A percentile compares a stretch with the other conserved stretches of the same genome.
These are phyloP conservation scores for Pholiota molesta DNA, from an alignment of 768 basidiomycete species.

Conservation along the genomic window DNA sequence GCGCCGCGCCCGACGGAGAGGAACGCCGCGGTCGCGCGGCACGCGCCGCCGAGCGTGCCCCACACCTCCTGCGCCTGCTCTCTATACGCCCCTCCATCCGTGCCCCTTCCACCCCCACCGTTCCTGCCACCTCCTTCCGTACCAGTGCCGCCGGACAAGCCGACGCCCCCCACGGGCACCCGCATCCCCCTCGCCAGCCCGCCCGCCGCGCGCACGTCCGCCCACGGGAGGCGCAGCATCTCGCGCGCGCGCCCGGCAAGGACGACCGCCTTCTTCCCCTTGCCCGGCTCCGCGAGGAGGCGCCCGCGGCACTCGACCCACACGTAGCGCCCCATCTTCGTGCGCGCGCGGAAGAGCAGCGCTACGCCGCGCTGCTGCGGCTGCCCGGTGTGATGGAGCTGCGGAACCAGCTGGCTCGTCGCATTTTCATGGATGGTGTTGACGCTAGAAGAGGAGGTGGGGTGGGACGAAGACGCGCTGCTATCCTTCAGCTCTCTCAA, in stretches of 20 bases:
- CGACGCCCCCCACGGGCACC: conserved; percentile 1
- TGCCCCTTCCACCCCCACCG: neutral
- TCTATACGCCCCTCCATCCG: neutral
- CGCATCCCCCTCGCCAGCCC: conserved; percentile 37
- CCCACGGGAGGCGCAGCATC: conserved; percentile 69
- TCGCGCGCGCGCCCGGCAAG: conserved; percentile 78
- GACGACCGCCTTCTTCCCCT: conserved; percentile 93
- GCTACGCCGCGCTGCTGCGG: conserved; percentile 79
- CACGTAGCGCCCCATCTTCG: conserved; percentile 66
- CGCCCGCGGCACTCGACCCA: conserved; percentile 94
- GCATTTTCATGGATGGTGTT: neutral
- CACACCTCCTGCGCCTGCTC: conserved; percentile 46
- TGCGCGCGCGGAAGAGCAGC: conserved; percentile 81
- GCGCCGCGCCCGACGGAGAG: conserved; percentile 53
- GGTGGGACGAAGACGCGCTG: conserved; percentile 40
- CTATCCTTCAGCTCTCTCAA: conserved; percentile 90
- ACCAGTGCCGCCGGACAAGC: no score
- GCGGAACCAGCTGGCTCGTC: neutral
- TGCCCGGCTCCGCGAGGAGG: conserved; percentile 89
- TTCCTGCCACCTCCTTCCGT: no score
- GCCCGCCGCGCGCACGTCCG: conserved; percentile 51
- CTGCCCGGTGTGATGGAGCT: no score
- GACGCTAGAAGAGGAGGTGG: neutral
- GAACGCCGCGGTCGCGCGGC: conserved; percentile 40
- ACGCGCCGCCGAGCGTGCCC: conserved; percentile 50